Base-by-base conservation (phyloP, 352 stramenopile genomes). In the Phytophthora pluvialis region DNA sequence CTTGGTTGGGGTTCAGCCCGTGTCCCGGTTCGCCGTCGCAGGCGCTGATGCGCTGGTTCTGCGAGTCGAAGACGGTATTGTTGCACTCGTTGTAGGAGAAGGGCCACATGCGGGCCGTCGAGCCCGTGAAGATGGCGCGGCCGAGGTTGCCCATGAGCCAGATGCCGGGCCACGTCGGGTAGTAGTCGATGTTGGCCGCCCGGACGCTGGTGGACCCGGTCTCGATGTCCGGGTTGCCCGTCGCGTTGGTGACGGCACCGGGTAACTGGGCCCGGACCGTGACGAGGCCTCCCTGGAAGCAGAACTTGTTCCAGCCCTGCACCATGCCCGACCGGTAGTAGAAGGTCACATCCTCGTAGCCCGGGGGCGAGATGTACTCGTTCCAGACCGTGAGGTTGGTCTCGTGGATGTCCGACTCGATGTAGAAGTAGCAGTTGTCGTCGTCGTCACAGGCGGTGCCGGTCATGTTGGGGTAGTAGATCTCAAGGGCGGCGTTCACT, bases 131-230 rank as follows among this genome's bases (percentile, higher is more conserved):
- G 12, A 98, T 98, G 5, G 96, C 94, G 16, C 97, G 75, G 9
- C 94, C 96, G 8, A 99, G 76, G 80, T 99, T 98, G 1, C 97
- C 97, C 52, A 99, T 80, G 28, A 99, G 71, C 97, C 97, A 99
- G 62, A 99, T 91, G 15, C 95, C 96, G 0, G 97, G 96, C 96
- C 95, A 99, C 40, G 83, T 89, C 28, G 85, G 84, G 61, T 80
- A 94, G 44, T 67, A 81, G 28, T 71, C 56, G 15, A 67, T 64
- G 33, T 47, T 71, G 8, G 53, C 25, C 2, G 67, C 61, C 7
- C 67, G 50, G 8, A 75, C 67, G 35, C 36, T 61, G 3, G 48
- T 54, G 4, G 60, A 71, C 8, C 61, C 61, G 2, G 58, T 81
- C 38, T 86, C 43, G 4, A 83, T 40, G 52, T 89, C 78, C 1